Evolutionary conservation across 1,139 yeast species (phyloP).

Genomic region (Geotrichum klebahnii): DNA sequence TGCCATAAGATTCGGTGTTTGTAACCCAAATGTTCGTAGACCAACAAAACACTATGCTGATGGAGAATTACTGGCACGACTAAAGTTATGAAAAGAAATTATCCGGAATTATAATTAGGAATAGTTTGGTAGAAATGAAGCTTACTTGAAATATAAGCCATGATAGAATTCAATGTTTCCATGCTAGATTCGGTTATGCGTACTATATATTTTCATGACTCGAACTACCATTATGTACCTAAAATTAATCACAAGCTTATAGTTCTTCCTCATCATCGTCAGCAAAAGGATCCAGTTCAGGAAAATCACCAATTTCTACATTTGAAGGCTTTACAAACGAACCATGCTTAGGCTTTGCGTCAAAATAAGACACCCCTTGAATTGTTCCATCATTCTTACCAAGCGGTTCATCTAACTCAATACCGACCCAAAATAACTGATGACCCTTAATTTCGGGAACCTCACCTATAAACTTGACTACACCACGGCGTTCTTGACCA

Average conservation of each 20-base stretch:
- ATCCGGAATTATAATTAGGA: too few relatives aligned
- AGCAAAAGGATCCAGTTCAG: constrained; percentile 30
- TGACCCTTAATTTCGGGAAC: constrained; percentile 51
- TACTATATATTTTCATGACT: too few relatives aligned
- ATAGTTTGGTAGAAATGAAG: too few relatives aligned
- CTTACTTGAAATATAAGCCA: too few relatives aligned
- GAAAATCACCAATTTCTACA: constrained; percentile 41
- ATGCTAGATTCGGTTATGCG: too few relatives aligned
- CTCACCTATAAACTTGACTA: constrained; percentile 61
- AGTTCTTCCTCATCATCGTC: constrained; percentile 31
- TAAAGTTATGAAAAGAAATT: too few relatives aligned
- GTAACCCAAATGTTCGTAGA: too few relatives aligned
- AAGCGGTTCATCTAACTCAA: constrained; percentile 56
- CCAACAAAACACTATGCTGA: too few relatives aligned
- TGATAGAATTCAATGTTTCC: too few relatives aligned
- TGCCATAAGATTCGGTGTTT: too few relatives aligned
- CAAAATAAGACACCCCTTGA: constrained; percentile 60
- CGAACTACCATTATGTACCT: background rate
- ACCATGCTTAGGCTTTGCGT: constrained; percentile 53
- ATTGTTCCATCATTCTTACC: constrained; percentile 84
- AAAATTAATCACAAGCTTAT: background rate
- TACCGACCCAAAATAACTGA: constrained; percentile 61
- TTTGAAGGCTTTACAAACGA: constrained; percentile 40
- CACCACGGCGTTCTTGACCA: constrained; percentile 56
- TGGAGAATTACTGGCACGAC: too few relatives aligned